Conservation (phyloP, 805 yeast genomes). For the Sugiyamaella chiloensis region DNA sequence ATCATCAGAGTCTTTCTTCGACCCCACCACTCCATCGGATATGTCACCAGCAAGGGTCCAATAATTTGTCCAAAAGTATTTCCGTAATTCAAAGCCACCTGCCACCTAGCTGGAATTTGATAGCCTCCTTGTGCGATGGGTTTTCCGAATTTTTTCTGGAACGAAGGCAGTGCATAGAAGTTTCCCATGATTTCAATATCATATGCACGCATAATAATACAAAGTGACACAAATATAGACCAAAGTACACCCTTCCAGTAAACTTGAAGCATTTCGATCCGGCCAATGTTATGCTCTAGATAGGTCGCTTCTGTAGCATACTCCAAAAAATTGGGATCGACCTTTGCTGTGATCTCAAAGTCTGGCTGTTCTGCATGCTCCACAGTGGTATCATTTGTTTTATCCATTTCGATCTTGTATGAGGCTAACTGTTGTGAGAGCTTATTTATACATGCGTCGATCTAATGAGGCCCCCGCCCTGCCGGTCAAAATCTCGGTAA, state of each 20-base stretch:
- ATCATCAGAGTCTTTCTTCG: constrained; percentile 41
- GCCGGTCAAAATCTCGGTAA: neutral
- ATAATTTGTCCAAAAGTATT: constrained; percentile 39
- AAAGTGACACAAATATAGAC: constrained; percentile 44
- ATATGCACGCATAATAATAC: constrained; percentile 49
- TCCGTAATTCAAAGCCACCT: constrained; percentile 21
- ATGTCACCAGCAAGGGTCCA: constrained; percentile 45
- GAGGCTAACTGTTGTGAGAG: neutral
- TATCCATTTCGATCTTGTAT: neutral
- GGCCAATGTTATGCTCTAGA: constrained; percentile 6
- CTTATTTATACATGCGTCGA: neutral
- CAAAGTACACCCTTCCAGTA: constrained; percentile 46
- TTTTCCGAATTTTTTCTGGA: constrained; percentile 27
- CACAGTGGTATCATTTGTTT: neutral
- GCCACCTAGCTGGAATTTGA: constrained; percentile 21
- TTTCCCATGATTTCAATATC: constrained; percentile 40
- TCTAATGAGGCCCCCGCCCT: neutral
- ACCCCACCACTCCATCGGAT: constrained; percentile 43
- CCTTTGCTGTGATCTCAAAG: neutral
- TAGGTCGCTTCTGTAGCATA: constrained; percentile 6
- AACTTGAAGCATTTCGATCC: constrained; percentile 16
- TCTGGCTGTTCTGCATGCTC: neutral
- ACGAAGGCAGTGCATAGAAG: constrained; percentile 36
- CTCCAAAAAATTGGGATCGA: constrained; percentile 2
- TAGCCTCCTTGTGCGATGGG: constrained; percentile 9